A percentile compares a stretch with the other conserved stretches of the same genome.
phyloP scores from a whole-genome alignment of 306 rosid genomes.

The Delonix regia region DNA sequence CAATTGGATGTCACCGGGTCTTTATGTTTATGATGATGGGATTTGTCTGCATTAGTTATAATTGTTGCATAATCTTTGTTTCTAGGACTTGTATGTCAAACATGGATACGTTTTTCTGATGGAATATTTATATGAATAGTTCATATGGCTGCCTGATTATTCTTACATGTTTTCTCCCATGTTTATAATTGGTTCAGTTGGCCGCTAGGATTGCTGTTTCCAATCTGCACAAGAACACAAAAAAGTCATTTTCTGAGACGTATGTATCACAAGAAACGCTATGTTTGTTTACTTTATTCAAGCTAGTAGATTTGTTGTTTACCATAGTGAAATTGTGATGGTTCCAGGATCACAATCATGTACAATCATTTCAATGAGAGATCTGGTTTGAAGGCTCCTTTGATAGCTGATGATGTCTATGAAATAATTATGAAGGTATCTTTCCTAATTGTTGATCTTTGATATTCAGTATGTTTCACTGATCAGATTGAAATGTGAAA shows the following conservation, averaged over 20 bases:
- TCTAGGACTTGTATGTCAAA: background rate
- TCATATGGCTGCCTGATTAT: background rate
- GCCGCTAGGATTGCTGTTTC: conserved; percentile 76
- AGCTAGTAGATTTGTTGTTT: background rate
- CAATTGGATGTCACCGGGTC: background rate
- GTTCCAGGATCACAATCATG: conserved; percentile 64
- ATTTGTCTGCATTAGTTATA: background rate
- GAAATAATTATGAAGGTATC: conserved; percentile 58
- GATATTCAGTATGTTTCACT: no score
- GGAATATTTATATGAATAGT: background rate
- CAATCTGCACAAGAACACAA: conserved; percentile 61
- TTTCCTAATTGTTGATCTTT: no score
- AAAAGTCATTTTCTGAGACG: conserved; percentile 71
- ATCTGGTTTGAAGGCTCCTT: conserved; percentile 73
- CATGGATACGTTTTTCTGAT: background rate
- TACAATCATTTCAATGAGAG: conserved; percentile 63
- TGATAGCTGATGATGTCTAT: conserved; percentile 81
- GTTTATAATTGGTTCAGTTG: conserved; percentile 46
- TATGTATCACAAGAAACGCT: conserved; percentile 33
- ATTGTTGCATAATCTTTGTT: background rate
- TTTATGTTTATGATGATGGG: background rate
- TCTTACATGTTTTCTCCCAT: conserved; percentile 2
- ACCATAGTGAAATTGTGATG: background rate
- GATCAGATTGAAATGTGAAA: no score
- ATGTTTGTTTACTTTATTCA: background rate